Conservation (phyloP, 2,329 filamentous ascomycete species). For the Aspergillus ustus region DNA sequence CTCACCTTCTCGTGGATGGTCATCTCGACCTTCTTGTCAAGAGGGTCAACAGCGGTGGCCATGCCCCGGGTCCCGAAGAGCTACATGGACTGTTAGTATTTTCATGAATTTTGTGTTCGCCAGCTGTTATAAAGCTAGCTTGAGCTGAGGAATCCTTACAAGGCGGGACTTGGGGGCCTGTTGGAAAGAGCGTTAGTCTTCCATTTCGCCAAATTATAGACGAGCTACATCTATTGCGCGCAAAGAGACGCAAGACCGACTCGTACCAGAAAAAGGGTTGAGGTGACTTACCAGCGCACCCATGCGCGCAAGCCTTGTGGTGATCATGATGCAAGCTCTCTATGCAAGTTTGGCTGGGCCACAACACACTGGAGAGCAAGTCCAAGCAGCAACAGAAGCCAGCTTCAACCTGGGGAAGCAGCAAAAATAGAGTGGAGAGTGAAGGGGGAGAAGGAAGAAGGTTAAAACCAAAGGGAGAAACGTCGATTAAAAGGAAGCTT, state of each 20-base stretch:
- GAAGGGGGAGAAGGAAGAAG: conserved; percentile 37
- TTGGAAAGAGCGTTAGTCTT: conserved; percentile 27
- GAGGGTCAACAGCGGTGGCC: conserved; percentile 84
- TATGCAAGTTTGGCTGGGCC: conserved; percentile 41
- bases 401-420: conserved; percentile 47
- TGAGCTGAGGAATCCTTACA: conserved; percentile 39
- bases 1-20: conserved; percentile 86
- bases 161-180: conserved; percentile 52
- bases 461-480: conserved; percentile 41
- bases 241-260: conserved; percentile 10
- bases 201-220: background rate
- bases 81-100: conserved; percentile 50
- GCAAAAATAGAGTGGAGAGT: conserved; percentile 41
- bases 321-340: conserved; percentile 53
- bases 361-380: conserved; percentile 44
- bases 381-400: conserved; percentile 36
- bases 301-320: conserved; percentile 52
- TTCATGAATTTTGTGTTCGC: background rate
- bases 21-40: conserved; percentile 96
- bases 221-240: conserved; percentile 14
- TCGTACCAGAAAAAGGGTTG: conserved; percentile 16
- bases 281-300: conserved; percentile 51
- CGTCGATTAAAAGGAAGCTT: conserved; percentile 44
- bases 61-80: conserved; percentile 69
- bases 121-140: conserved; percentile 1